phyloP scores from a whole-genome alignment of 495 filamentous ascomycete species.

The Talaromyces adpressus region DNA sequence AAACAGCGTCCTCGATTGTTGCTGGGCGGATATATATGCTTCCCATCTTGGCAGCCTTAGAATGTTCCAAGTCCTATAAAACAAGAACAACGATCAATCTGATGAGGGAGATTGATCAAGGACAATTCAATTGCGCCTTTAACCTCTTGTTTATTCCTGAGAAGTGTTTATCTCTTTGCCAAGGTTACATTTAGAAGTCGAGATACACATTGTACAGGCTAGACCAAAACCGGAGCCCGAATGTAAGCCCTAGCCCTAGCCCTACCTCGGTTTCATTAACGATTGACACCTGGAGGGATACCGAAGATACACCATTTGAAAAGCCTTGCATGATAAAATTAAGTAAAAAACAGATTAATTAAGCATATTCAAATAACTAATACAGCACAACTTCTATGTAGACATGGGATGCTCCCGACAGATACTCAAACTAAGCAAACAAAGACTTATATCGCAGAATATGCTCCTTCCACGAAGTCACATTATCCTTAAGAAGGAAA shows the following conservation, averaged over 20 bases:
- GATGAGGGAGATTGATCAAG: background rate
- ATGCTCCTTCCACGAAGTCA: conserved; percentile 5
- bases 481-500: conserved; percentile 3
- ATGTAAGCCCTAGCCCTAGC: background rate
- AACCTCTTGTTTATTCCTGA: background rate
- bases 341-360: background rate
- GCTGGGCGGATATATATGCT: background rate
- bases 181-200: background rate
- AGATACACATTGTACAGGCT: background rate
- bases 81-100: background rate
- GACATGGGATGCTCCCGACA: background rate
- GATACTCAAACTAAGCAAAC: background rate
- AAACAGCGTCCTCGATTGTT: background rate
- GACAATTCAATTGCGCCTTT: background rate
- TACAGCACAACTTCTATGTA: background rate
- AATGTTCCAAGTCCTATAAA: no score
- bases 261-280: background rate
- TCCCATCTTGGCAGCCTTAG: no score
- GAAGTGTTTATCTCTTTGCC: background rate
- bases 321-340: background rate
- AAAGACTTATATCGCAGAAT: background rate
- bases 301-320: no score
- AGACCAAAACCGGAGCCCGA: background rate
- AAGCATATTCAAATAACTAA: background rate
- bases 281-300: background rate